phyloP scores from a whole-genome alignment of 2,329 filamentous ascomycete genomes.

The Phyllosticta capitalensis region DNA sequence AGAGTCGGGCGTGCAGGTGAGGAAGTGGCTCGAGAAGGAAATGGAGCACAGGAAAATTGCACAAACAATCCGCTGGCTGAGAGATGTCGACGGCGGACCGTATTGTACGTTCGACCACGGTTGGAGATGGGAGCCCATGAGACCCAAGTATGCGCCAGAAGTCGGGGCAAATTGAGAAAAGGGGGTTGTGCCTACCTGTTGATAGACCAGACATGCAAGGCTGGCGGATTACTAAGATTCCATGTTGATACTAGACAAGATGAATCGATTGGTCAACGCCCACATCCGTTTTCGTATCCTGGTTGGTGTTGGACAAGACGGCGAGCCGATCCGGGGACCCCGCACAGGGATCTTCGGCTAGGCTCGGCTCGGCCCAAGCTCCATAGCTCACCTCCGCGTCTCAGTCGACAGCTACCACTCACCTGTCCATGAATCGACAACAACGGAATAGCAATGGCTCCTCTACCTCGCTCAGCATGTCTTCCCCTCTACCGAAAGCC shows the following conservation, averaged over 20 bases:
- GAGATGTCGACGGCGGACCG: slow-evolving; percentile 16
- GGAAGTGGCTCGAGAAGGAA: slow-evolving; percentile 32
- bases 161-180: not conserved
- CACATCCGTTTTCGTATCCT: not conserved
- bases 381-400: not conserved
- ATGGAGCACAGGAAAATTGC: slow-evolving; percentile 24
- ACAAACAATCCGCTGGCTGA: slow-evolving; percentile 21
- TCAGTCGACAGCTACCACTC: not conserved
- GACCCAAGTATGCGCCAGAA: not conserved
- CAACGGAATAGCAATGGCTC: not conserved
- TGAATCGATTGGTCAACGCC: not conserved
- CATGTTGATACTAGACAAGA: not conserved
- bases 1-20: slow-evolving; percentile 17
- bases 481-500: not conserved
- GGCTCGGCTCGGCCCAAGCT: not conserved
- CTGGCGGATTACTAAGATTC: not conserved
- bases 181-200: not conserved
- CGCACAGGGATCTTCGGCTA: not conserved
- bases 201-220: not conserved
- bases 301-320: not conserved
- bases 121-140: slow-evolving; percentile 16
- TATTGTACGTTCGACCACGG: slow-evolving; percentile 29
- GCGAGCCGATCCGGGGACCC: not conserved
- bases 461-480: not conserved
- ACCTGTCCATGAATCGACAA: not conserved